Evolutionary conservation across 163 green algal species (phyloP), one percentile per base, ranked within the genome.

Genomic region (Botryococcus braunii): DNA sequence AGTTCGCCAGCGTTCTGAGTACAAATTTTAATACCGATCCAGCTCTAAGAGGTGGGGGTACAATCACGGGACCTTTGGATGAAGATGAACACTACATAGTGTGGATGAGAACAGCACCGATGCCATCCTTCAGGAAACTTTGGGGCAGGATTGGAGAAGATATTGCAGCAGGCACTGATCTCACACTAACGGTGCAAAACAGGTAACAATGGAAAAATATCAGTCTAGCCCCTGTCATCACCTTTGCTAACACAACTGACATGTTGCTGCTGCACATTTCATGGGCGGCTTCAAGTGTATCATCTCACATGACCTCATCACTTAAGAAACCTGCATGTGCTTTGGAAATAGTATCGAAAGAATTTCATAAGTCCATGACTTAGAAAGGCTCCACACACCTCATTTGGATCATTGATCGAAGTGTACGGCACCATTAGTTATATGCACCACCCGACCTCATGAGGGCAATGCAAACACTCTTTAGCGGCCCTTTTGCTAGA

Each of bases 71-170:
- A 27, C 40, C 71, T 8, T 27, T 90, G 0, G 69, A 72, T 36
- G 36, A 86, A 27, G 81, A 96, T 59, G 83, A 96, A 79, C 89
- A 88, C 37, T 92, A 96, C 65, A 83, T 95, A 36, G 86, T 93
- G 31, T 97, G 91, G 91, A 96, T 97, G 91, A 81, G 90, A 31
- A 84, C 84, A 4, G 83, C 89, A 2, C 78, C 90, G 11, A 75
- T 94, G 65, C 82, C 88, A 0, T 82, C 68, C 9, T 96, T 96
- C 77, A 79, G 90, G 39, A 97, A 97, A 77, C 74, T 96, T 49
- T 96, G 84, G 81, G 91, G 89, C 32, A 70, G 69, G 23, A 91
- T 96, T 59, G 49, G 89, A 31, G 43, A 32, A 5, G 86, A 88
- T 69, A 60, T 74, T 49, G n/a, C 59, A 21, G 37, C 62, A 29